Conservation (phyloP, 1,139 yeast genomes). For the Yamadazyma conglobata region DNA sequence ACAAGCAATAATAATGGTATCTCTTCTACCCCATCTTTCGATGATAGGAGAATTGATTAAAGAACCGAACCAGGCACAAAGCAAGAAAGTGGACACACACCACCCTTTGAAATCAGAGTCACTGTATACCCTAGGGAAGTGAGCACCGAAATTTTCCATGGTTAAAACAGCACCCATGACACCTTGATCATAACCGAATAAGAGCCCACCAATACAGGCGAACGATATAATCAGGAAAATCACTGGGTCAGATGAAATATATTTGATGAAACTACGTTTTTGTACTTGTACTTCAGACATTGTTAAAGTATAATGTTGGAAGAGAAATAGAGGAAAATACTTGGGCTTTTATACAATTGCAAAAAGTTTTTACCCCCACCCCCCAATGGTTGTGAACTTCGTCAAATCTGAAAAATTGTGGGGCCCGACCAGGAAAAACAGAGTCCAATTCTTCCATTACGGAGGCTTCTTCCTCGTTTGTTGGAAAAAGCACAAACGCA, state of each 20-base stretch:
- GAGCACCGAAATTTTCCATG: constrained; percentile 24
- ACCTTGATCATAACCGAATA: constrained; percentile 78
- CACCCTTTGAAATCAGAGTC: constrained; percentile 22
- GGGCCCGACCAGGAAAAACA: too few species aligned
- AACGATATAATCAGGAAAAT: constrained; percentile 17
- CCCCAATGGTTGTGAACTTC: too few species aligned
- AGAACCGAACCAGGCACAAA: constrained; percentile 23
- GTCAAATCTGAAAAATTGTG: too few species aligned
- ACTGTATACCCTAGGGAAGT: constrained; percentile 17
- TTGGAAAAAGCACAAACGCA: too few species aligned
- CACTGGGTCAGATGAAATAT: constrained; percentile 13
- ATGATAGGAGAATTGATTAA: constrained; percentile 19
- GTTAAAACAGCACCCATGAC: constrained; percentile 66
- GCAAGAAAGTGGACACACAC: constrained; percentile 21
- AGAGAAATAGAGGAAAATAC: not conserved
- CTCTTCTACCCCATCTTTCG: constrained; percentile 31
- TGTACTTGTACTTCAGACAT: too few species aligned
- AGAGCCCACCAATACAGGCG: constrained; percentile 22
- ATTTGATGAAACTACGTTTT: constrained; percentile 5
- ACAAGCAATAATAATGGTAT: constrained; percentile 25
- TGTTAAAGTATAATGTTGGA: not conserved
- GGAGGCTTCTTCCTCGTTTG: too few species aligned
- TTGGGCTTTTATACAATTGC: too few species aligned
- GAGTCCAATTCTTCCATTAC: too few species aligned
- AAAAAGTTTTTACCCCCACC: too few species aligned